These are phyloP conservation scores for Diaporthe sp. DNA, from an alignment of 2,329 filamentous ascomycete species.

Conservation along the genomic window DNA sequence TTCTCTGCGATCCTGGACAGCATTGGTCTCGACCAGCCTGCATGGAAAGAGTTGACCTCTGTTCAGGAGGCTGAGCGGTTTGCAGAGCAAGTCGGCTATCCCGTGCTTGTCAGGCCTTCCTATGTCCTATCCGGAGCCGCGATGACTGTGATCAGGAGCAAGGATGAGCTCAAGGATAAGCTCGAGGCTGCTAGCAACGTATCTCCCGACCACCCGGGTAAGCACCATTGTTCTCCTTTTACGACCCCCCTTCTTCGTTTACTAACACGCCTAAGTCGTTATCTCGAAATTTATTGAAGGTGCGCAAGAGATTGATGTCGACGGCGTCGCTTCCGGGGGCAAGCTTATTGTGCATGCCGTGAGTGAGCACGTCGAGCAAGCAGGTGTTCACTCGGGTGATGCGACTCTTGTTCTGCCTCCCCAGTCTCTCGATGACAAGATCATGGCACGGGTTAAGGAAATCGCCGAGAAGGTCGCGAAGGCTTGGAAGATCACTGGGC, in stretches of 20 bases:
- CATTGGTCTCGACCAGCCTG: conserved; percentile 95
- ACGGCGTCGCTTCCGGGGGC: conserved; percentile 88
- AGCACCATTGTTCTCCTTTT: no score
- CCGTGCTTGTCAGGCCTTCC: conserved; percentile 91
- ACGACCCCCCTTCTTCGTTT: no score
- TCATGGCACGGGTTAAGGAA: conserved; percentile 90
- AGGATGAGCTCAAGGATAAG: conserved; percentile 93
- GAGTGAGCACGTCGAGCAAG: conserved; percentile 95
- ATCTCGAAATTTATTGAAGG: conserved; percentile 99
- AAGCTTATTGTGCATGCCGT: conserved; percentile 91
- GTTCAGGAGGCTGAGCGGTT: conserved; percentile 89
- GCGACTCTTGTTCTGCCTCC: conserved; percentile 95
- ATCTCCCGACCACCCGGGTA: conserved; percentile 86
- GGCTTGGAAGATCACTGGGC: conserved; percentile 96
- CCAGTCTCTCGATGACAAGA: conserved; percentile 77
- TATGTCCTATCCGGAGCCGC: conserved; percentile 98
- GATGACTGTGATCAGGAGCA: conserved; percentile 95
- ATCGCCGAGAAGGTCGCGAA: conserved; percentile 97
- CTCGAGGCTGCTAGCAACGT: conserved; percentile 89
- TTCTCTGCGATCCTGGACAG: conserved; percentile 98
- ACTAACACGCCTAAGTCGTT: conserved; percentile 67
- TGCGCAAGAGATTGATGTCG: conserved; percentile 95
- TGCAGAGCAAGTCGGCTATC: conserved; percentile 86
- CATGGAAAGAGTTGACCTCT: conserved; percentile 96
- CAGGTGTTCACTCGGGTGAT: conserved; percentile 97